phyloP scores from a whole-genome alignment of 2,329 filamentous ascomycete genomes.

The Alternaria alternata region DNA sequence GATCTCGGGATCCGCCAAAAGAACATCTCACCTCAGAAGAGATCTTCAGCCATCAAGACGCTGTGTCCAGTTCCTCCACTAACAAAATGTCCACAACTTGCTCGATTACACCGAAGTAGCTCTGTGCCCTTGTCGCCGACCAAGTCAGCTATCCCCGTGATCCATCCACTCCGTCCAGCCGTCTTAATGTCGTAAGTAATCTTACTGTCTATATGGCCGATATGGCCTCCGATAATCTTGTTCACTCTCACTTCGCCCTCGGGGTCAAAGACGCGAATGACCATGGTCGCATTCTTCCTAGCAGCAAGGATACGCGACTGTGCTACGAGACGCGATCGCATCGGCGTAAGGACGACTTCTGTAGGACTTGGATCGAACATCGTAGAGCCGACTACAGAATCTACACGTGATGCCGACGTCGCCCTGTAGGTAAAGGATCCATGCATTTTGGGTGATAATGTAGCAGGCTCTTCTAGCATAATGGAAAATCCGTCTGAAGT shows the following conservation, averaged over 20 bases:
- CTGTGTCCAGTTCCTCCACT: conserved; percentile 15
- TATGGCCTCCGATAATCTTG: conserved; percentile 66
- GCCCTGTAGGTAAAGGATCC: conserved; percentile 1
- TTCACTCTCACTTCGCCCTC: conserved; percentile 61
- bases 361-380: conserved; percentile 12
- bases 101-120: conserved; percentile 7
- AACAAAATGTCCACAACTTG: conserved; percentile 29
- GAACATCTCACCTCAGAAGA: conserved; percentile 23
- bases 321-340: conserved; percentile 70
- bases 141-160: conserved; percentile 37
- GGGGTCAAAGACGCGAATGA: conserved; percentile 63
- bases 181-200: conserved; percentile 63
- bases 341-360: conserved; percentile 41
- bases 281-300: conserved; percentile 62
- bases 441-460: neutral
- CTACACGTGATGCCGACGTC: conserved; percentile 23
- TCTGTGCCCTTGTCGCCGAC: conserved; percentile 15
- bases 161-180: conserved; percentile 32
- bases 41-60: conserved; percentile 21
- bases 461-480: conserved; percentile 2
- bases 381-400: conserved; percentile 30
- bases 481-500: neutral
- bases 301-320: conserved; percentile 71
- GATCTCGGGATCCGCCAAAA: neutral
- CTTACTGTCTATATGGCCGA: conserved; percentile 66